These are phyloP conservation scores for Ogataea henricii DNA, from an alignment of 805 yeast genomes.

Conservation along the genomic window DNA sequence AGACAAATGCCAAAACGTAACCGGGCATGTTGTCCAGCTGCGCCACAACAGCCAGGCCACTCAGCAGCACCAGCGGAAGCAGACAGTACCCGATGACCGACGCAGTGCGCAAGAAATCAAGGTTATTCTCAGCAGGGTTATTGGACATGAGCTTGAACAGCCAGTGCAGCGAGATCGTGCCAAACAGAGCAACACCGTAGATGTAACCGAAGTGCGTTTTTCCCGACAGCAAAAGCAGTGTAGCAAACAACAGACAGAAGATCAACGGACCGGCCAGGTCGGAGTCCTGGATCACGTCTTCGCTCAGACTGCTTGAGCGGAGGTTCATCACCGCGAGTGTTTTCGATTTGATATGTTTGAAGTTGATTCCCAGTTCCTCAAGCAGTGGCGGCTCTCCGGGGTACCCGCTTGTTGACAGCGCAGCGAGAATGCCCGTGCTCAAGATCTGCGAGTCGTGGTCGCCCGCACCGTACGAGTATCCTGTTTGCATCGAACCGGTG, in stretches of 20 bases:
- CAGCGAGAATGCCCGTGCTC: slow-evolving; percentile 81
- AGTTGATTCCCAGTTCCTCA: slow-evolving; percentile 93
- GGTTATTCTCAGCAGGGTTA: slow-evolving; percentile 38
- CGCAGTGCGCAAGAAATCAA: slow-evolving; percentile 71
- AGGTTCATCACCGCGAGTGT: slow-evolving; percentile 88
- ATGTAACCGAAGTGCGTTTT: slow-evolving; percentile 96
- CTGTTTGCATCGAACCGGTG: slow-evolving; percentile 33
- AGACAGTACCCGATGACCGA: slow-evolving; percentile 93
- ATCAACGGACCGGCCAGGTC: slow-evolving; percentile 95
- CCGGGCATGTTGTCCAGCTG: slow-evolving; percentile 76
- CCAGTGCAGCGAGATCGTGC: slow-evolving; percentile 80
- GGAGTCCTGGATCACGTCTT: slow-evolving; percentile 80
- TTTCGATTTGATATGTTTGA: slow-evolving; percentile 79
- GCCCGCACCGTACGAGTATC: slow-evolving; percentile 26
- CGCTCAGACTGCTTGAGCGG: slow-evolving; percentile 53
- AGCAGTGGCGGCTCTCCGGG: slow-evolving; percentile 92
- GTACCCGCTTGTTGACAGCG: slow-evolving; percentile 90
- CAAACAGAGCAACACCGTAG: slow-evolving; percentile 93
- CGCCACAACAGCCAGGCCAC: slow-evolving; percentile 67
- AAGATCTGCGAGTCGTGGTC: slow-evolving; percentile 43
- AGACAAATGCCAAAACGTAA: slow-evolving; percentile 62
- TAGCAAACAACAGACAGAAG: slow-evolving; percentile 85
- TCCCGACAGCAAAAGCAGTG: slow-evolving; percentile 79
- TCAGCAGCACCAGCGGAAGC: slow-evolving; percentile 79
- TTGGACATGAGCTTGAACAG: slow-evolving; percentile 87